These are phyloP conservation scores for Gymnopilus dilepis DNA, from an alignment of 768 basidiomycete genomes.

Conservation along the genomic window DNA sequence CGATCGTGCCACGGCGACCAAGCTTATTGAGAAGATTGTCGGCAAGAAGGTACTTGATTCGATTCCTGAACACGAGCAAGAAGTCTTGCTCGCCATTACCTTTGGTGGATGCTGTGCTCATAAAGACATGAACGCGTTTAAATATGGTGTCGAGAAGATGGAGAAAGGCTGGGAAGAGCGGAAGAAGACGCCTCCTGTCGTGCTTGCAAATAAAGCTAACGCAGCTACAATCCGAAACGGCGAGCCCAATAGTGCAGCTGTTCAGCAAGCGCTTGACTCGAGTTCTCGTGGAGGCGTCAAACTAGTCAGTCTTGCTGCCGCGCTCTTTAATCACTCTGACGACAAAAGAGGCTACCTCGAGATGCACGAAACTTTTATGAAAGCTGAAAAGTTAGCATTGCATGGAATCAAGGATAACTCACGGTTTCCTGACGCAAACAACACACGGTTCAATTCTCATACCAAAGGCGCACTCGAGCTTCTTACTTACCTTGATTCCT, in stretches of 20 bases:
- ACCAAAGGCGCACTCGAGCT: no score
- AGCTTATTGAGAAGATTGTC: not conserved
- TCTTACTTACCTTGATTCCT: not conserved
- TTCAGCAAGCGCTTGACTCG: constrained; percentile 21
- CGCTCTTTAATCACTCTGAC: constrained; percentile 28
- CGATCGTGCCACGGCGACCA: not conserved
- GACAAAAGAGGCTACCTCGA: not conserved
- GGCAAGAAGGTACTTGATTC: not conserved
- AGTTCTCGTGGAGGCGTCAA: constrained; percentile 31
- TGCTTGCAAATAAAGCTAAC: not conserved
- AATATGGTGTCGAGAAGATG: constrained; percentile 25
- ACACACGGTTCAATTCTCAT: not conserved
- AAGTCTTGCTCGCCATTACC: constrained; percentile 3
- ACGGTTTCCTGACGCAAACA: not conserved
- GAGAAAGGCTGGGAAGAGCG: constrained; percentile 16
- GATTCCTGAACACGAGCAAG: not conserved
- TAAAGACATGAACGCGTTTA: constrained; percentile 35
- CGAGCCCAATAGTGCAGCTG: constrained; percentile 13
- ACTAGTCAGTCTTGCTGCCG: constrained; percentile 26
- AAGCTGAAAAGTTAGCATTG: not conserved
- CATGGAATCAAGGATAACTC: not conserved
- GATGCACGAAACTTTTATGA: not conserved
- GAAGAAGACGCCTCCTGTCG: constrained; percentile 4
- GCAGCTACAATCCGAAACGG: constrained; percentile 19
- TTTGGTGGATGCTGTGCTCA: constrained; percentile 6